Evolutionary conservation across 2,329 filamentous ascomycete species (phyloP).

Genomic region (Beauveria varroae): DNA sequence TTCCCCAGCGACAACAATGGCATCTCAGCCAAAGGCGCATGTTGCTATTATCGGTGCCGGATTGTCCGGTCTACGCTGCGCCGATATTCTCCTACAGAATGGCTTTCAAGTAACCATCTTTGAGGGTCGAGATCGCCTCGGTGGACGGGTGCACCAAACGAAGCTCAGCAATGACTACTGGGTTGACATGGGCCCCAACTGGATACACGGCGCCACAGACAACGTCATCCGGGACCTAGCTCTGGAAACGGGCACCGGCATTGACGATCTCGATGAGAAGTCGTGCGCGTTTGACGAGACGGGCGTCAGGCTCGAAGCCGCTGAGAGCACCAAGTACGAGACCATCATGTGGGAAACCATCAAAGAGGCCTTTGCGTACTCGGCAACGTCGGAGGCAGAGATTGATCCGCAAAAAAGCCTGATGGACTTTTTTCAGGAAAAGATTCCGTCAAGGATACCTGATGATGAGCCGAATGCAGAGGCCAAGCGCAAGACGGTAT

Average conservation of each 20-base stretch:
- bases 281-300: constrained; percentile 50
- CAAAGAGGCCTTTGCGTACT: constrained; percentile 58
- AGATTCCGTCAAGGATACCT: constrained; percentile 38
- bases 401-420: constrained; percentile 43
- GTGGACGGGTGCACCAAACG: constrained; percentile 54
- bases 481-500: constrained; percentile 34
- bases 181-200: constrained; percentile 65
- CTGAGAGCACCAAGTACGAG: constrained; percentile 39
- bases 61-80: constrained; percentile 62
- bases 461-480: constrained; percentile 33
- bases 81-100: constrained; percentile 56
- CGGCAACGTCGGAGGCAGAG: constrained; percentile 46
- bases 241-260: constrained; percentile 47
- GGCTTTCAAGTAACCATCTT: constrained; percentile 62
- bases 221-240: constrained; percentile 66
- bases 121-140: constrained; percentile 59
- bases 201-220: constrained; percentile 66
- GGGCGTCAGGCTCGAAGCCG: constrained; percentile 41
- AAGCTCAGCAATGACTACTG: constrained; percentile 38
- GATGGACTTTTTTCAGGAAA: constrained; percentile 44
- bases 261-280: constrained; percentile 41
- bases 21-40: constrained; percentile 33
- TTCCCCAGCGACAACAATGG: neutral
- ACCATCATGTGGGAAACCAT: constrained; percentile 61
- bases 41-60: constrained; percentile 65